Evolutionary conservation across 805 yeast genomes (phyloP).

Genomic region (Lipomyces orientalis): DNA sequence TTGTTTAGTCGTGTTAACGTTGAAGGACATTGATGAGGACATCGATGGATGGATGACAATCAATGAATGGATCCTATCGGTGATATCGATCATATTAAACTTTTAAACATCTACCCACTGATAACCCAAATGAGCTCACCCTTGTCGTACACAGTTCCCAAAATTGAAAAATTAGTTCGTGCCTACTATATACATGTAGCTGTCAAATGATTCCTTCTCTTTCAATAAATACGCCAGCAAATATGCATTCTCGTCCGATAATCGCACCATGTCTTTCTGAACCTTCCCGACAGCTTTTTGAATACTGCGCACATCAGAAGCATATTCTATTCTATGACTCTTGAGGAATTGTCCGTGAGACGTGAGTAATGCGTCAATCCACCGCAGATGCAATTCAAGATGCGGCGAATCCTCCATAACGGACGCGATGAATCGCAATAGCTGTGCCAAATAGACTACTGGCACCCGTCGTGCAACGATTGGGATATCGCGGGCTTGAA

Average conservation of each 20-base stretch:
- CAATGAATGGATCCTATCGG: background rate
- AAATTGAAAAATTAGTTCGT: background rate
- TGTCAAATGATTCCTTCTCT: constrained; percentile 20
- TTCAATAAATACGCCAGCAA: constrained; percentile 27
- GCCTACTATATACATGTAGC: constrained; percentile 18
- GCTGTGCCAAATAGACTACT: constrained; percentile 68
- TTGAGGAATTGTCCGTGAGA: constrained; percentile 79
- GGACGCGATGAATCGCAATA: constrained; percentile 72
- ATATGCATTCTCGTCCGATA: constrained; percentile 31
- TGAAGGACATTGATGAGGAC: background rate
- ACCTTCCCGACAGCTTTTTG: constrained; percentile 24
- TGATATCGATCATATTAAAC: background rate
- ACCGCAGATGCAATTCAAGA: constrained; percentile 78
- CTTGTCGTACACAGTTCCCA: background rate
- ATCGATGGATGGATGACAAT: background rate
- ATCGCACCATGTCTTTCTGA: constrained; percentile 23
- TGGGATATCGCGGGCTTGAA: constrained; percentile 72
- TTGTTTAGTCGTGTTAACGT: background rate
- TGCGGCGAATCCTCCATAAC: constrained; percentile 75
- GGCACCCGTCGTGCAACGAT: constrained; percentile 77
- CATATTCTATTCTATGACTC: constrained; percentile 63
- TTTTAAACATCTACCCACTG: too few species aligned
- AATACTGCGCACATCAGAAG: constrained; percentile 40
- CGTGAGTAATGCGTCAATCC: constrained; percentile 75
- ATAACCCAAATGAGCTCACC: background rate